A percentile compares a stretch with the other conserved stretches of the same genome.
phyloP scores from a whole-genome alignment of 371 early-diverging fungal genomes.

The Gilbertella persicaria region DNA sequence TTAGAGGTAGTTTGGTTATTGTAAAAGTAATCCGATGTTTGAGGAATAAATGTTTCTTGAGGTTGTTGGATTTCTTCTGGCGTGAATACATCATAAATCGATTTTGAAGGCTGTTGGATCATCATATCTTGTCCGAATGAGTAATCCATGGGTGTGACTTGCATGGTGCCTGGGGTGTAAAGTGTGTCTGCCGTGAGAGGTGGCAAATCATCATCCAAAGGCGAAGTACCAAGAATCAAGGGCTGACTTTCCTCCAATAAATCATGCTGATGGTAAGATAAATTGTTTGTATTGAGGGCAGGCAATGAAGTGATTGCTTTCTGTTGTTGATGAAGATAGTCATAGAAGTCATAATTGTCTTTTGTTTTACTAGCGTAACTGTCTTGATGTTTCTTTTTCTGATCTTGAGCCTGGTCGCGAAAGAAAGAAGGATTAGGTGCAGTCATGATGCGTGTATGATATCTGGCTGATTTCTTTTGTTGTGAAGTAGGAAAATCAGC shows the following conservation, averaged over 20 bases:
- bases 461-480: constrained; percentile 11
- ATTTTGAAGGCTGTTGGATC: neutral
- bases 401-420: neutral
- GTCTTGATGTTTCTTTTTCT: too few relatives aligned
- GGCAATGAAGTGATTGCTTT: constrained; percentile 3
- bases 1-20: neutral
- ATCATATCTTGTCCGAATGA: constrained; percentile 1
- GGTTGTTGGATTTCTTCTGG: constrained; percentile 15
- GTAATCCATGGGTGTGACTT: constrained; percentile 3
- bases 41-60: neutral
- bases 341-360: constrained; percentile 11
- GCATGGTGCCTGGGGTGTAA: constrained; percentile 6
- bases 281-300: constrained; percentile 9
- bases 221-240: neutral
- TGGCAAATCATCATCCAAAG: constrained; percentile 13
- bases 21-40: constrained; percentile 12
- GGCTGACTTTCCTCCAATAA: neutral
- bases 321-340: constrained; percentile 9
- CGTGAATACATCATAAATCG: constrained; percentile 21
- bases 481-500: constrained; percentile 1
- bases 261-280: neutral
- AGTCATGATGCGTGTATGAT: constrained; percentile 32
- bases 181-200: constrained; percentile 11
- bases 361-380: neutral
- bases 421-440: constrained; percentile 21